Evolutionary conservation across 1,284 basidiomycete species (phyloP).

Genomic region (Boletus smithii): DNA sequence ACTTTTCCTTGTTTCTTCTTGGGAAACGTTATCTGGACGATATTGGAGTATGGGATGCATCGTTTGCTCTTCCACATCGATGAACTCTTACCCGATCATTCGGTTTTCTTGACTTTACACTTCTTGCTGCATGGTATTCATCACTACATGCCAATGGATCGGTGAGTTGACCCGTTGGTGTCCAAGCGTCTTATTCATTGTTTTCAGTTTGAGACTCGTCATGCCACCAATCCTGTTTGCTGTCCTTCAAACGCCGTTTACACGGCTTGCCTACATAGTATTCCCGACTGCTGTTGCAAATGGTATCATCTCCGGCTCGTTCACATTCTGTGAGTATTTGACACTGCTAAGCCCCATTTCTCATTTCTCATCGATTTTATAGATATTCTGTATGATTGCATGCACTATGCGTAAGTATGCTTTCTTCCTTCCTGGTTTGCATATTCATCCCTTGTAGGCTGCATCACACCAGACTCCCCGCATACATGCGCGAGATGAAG

Average conservation of each 20-base stretch:
- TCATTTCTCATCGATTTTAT: slow-evolving; percentile 8
- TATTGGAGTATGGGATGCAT: slow-evolving; percentile 94
- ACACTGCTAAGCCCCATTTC: neutral
- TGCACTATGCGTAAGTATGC: slow-evolving; percentile 80
- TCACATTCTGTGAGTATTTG: slow-evolving; percentile 76
- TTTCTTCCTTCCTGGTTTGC: neutral
- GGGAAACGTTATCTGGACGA: slow-evolving; percentile 91
- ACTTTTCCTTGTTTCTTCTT: slow-evolving; percentile 66
- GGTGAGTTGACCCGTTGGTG: slow-evolving; percentile 39
- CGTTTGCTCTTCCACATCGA: slow-evolving; percentile 99
- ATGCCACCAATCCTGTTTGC: slow-evolving; percentile 94
- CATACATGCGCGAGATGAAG: slow-evolving; percentile 90
- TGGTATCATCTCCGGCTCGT: slow-evolving; percentile 89
- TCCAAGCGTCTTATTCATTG: slow-evolving; percentile 2
- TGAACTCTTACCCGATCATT: slow-evolving; percentile 81
- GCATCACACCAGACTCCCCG: slow-evolving; percentile 87
- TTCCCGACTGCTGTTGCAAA: slow-evolving; percentile 89
- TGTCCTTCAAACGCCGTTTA: slow-evolving; percentile 83
- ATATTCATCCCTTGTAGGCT: slow-evolving; percentile 44
- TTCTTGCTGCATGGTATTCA: slow-evolving; percentile 96
- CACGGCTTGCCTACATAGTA: slow-evolving; percentile 76
- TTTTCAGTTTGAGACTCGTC: slow-evolving; percentile 78
- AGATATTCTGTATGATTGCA: slow-evolving; percentile 88
- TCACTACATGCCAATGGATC: slow-evolving; percentile 97
- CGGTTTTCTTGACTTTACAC: slow-evolving; percentile 80